Conservation (phyloP, 257 asterid genomes). For the Lycium barbarum region DNA sequence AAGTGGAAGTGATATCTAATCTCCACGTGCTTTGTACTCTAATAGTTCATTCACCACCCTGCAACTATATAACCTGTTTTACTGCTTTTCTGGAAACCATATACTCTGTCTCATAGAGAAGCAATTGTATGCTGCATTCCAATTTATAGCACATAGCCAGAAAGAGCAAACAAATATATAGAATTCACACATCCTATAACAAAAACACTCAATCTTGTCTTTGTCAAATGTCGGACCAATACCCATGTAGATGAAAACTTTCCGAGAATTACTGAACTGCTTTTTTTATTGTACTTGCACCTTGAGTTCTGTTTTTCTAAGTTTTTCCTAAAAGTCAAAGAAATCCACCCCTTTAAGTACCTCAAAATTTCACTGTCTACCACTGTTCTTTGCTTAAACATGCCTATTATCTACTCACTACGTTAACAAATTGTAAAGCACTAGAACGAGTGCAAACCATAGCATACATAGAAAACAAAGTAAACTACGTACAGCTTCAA, state of each 20-base stretch:
- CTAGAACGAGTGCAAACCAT: not conserved
- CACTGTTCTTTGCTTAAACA: not conserved
- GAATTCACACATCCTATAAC: not conserved
- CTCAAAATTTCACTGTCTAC: not conserved
- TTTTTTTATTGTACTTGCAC: no score
- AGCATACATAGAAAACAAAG: not conserved
- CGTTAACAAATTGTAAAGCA: not conserved
- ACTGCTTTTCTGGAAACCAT: not conserved
- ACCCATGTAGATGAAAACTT: not conserved
- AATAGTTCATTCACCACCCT: not conserved
- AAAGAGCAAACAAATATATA: not conserved
- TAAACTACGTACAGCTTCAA: not conserved
- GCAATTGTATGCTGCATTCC: not conserved
- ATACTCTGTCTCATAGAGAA: not conserved
- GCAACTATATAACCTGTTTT: not conserved
- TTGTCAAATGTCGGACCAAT: not conserved
- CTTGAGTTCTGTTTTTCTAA: no score
- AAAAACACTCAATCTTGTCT: not conserved
- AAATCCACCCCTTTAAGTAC: not conserved
- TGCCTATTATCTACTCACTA: not conserved
- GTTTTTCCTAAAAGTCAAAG: no score
- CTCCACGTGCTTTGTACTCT: not conserved
- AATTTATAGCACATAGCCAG: not conserved
- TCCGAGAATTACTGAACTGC: no score
- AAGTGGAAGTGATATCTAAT: not conserved